Percentiles rank a stretch among this genome's conserved stretches.
Conservation (phyloP, 1,284 basidiomycete species). For the Puccinia hordei region DNA sequence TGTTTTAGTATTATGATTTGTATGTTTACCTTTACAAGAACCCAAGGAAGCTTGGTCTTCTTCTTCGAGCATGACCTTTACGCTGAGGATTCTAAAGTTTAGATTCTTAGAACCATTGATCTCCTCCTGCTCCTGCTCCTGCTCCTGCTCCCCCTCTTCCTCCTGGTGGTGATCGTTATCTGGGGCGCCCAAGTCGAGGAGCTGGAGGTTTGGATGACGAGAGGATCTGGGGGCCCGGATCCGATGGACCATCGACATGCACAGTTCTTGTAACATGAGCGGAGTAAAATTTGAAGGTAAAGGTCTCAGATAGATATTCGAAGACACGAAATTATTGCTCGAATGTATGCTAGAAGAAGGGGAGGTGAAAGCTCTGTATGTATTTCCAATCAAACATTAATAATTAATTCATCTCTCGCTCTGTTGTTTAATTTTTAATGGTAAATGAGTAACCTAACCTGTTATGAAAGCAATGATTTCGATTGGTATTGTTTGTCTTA, state of each 20-base stretch:
- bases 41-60: conserved; percentile 1
- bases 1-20: neutral
- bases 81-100: conserved; percentile 21
- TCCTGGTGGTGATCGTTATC: neutral
- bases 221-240: neutral
- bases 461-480: too few relatives aligned
- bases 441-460: too few relatives aligned
- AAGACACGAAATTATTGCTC: conserved; percentile 31
- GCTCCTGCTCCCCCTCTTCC: too few relatives aligned
- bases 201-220: neutral
- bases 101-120: too few relatives aligned
- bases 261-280: conserved; percentile 17
- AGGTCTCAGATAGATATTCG: conserved; percentile 44
- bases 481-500: too few relatives aligned
- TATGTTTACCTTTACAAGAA: conserved; percentile 34
- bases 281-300: conserved; percentile 25
- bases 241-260: conserved; percentile 15
- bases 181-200: neutral
- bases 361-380: too few relatives aligned
- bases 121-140: too few relatives aligned
- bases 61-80: conserved; percentile 47
- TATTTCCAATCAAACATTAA: too few relatives aligned
- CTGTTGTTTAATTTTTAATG: too few relatives aligned
- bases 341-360: neutral
- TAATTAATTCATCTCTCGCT: too few relatives aligned